A percentile compares a stretch with the other conserved stretches of the same genome.
Conservation (phyloP, 306 rosid species). For the Prunus davidiana region DNA sequence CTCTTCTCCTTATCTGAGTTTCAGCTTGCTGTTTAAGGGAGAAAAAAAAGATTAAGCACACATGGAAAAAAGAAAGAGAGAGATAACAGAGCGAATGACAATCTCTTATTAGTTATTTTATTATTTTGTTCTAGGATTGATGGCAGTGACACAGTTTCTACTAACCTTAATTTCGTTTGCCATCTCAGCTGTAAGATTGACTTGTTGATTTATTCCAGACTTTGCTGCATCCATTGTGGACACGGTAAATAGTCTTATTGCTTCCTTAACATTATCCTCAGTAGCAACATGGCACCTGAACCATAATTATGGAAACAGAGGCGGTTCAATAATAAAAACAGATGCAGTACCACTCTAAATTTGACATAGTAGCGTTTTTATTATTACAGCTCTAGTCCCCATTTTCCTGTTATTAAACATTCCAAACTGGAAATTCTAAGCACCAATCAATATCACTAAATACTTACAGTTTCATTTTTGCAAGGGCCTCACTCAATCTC, state of each 20-base stretch:
- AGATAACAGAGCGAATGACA: constrained; percentile 1
- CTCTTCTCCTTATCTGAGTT: constrained; percentile 93
- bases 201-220: constrained; percentile 86
- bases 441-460: background rate
- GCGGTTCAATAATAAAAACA: constrained; percentile 6
- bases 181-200: constrained; percentile 83
- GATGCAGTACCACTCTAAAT: background rate
- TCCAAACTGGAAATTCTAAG: background rate
- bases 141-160: background rate
- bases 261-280: constrained; percentile 85
- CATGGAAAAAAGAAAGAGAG: constrained; percentile 4
- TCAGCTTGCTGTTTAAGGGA: constrained; percentile 85
- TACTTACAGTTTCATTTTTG: constrained; percentile 94
- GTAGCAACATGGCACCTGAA: constrained; percentile 76
- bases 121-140: background rate
- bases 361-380: background rate
- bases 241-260: constrained; percentile 78
- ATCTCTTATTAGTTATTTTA: background rate
- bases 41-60: background rate
- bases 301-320: constrained; percentile 12
- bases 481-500: constrained; percentile 93
- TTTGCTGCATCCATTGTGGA: constrained; percentile 96
- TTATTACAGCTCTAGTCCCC: background rate
- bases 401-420: background rate
- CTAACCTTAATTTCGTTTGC: constrained; percentile 90